These are phyloP conservation scores for Neonectria faginata DNA, from an alignment of 2,329 filamentous ascomycete species.

Conservation along the genomic window DNA sequence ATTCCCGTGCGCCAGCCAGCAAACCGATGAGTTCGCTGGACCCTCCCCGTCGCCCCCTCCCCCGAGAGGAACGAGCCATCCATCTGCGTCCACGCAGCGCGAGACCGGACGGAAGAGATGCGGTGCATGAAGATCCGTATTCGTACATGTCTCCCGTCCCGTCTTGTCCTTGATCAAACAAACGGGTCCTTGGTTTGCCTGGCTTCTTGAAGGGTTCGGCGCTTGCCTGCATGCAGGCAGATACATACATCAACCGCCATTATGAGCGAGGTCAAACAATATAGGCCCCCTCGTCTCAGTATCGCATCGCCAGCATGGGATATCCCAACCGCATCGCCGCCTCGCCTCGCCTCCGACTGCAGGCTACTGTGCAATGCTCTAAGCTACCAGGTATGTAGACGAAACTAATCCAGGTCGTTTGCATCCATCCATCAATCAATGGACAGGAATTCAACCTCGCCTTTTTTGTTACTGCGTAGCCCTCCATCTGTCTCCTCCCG, in stretches of 20 bases:
- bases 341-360: constrained; percentile 1
- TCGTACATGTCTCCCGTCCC: constrained; percentile 21
- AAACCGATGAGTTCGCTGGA: constrained; percentile 24
- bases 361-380: not conserved
- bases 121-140: constrained; percentile 23
- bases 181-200: not conserved
- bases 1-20: constrained; percentile 35
- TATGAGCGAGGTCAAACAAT: constrained; percentile 14
- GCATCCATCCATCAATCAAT: not conserved
- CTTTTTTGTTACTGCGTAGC: not conserved
- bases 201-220: constrained; percentile 15
- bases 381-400: too few species aligned
- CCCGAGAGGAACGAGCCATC: constrained; percentile 27
- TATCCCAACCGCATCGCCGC: constrained; percentile 10
- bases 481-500: not conserved
- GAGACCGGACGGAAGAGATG: constrained; percentile 16
- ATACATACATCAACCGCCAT: constrained; percentile 6
- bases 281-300: constrained; percentile 13
- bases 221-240: constrained; percentile 17
- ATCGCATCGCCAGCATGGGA: constrained; percentile 7
- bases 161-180: constrained; percentile 9
- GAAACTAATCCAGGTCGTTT: not conserved
- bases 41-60: constrained; percentile 8
- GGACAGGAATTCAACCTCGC: not conserved
- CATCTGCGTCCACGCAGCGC: constrained; percentile 38